These are phyloP conservation scores for Eutypa lata DNA, from an alignment of 2,329 filamentous ascomycete species.

Conservation along the genomic window DNA sequence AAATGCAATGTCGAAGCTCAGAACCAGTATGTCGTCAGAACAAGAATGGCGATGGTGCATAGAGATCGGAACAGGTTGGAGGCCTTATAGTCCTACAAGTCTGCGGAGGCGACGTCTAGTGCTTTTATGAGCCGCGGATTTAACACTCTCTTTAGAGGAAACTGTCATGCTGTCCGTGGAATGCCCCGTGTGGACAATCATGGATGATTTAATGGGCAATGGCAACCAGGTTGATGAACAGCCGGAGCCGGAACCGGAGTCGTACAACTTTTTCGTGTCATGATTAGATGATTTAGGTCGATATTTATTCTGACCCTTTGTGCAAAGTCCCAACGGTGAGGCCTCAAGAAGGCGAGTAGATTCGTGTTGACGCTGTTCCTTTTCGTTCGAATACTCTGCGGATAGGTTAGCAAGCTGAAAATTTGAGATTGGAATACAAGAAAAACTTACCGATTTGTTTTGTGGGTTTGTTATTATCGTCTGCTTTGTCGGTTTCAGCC, in stretches of 20 bases:
- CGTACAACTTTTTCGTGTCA: conserved; percentile 1
- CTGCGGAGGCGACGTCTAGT: conserved; percentile 12
- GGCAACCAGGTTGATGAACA: conserved; percentile 7
- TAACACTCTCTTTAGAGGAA: not conserved
- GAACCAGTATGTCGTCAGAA: not conserved
- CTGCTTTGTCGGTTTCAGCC: conserved; percentile 1
- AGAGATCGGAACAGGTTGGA: not conserved
- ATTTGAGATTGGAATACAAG: not conserved
- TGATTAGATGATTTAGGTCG: conserved; percentile 1
- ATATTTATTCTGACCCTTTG: not conserved
- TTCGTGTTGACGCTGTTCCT: conserved; percentile 7
- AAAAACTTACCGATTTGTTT: conserved; percentile 19
- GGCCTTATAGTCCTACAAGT: conserved; percentile 3
- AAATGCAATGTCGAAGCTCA: not conserved
- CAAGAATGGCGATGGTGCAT: not conserved
- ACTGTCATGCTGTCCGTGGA: conserved; percentile 18
- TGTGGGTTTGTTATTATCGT: not conserved
- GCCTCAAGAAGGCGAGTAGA: not conserved
- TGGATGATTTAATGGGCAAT: conserved; percentile 17
- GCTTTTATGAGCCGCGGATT: not conserved
- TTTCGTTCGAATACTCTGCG: conserved; percentile 18
- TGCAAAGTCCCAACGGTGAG: not conserved
- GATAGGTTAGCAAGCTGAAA: conserved; percentile 2
- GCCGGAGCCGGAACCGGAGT: not conserved
- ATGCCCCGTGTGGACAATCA: conserved; percentile 27